Evolutionary conservation across 345 rosid genomes (phyloP).

Genomic region (Eucalyptus erythrocorys): DNA sequence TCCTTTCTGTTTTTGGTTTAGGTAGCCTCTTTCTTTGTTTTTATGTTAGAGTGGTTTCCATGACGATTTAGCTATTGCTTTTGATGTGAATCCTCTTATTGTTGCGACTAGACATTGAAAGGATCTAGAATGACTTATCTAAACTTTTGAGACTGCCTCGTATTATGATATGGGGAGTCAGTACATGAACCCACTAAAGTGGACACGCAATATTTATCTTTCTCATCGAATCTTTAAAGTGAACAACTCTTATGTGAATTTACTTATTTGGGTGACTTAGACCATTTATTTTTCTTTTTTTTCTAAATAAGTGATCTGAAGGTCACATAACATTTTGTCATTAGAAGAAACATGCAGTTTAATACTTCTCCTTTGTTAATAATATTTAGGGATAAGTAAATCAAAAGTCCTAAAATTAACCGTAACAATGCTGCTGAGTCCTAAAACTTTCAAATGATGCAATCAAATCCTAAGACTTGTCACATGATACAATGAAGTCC

Average conservation of each 20-base stretch:
- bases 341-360: not conserved
- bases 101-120: not conserved
- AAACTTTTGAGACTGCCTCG: not conserved
- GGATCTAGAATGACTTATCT: not conserved
- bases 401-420: not conserved
- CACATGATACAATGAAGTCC: not conserved
- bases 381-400: not conserved
- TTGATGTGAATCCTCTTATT: not conserved
- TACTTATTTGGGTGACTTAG: not conserved
- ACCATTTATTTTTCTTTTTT: too few relatives aligned
- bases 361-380: not conserved
- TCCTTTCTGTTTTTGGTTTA: not conserved
- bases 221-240: not conserved
- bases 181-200: not conserved
- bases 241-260: not conserved
- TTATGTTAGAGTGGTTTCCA: not conserved
- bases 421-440: rapidly evolving
- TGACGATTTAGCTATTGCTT: not conserved
- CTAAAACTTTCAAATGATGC: not conserved
- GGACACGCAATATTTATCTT: not conserved
- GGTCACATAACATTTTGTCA: not conserved
- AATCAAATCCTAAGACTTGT: not conserved
- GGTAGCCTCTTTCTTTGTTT: not conserved
- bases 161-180: not conserved
- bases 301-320: not conserved